A percentile compares a stretch with the other conserved stretches of the same genome.
These are phyloP conservation scores for Scalesia atractyloides DNA, from an alignment of 129 eudicot species.

Conservation along the genomic window DNA sequence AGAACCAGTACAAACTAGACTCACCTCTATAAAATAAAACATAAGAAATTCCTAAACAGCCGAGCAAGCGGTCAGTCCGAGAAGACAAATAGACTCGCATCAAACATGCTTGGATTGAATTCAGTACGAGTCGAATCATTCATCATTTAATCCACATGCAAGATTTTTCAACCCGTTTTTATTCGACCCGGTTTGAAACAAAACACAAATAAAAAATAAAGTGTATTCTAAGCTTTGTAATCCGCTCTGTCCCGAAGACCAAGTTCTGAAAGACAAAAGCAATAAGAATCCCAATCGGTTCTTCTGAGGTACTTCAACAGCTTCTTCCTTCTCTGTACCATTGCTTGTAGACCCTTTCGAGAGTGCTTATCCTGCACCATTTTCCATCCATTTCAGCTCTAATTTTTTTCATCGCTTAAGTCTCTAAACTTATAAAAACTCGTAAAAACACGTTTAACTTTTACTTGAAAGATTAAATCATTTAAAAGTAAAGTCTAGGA, in stretches of 20 bases:
- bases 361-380: slow-evolving; percentile 84
- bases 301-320: slow-evolving; percentile 78
- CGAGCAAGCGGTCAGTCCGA: no score
- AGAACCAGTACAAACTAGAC: neutral
- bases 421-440: neutral
- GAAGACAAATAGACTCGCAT: neutral
- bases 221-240: slow-evolving; percentile 48
- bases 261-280: slow-evolving; percentile 84
- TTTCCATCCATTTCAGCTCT: neutral
- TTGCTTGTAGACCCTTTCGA: slow-evolving; percentile 74
- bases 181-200: neutral
- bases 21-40: neutral
- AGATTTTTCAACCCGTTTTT: neutral
- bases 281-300: slow-evolving; percentile 94
- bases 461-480: neutral
- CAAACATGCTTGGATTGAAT: neutral
- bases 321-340: slow-evolving; percentile 84
- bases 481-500: neutral
- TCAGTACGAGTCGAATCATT: neutral
- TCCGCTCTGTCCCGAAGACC: slow-evolving; percentile 86
- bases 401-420: no score
- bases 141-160: neutral
- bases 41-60: neutral
- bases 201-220: neutral
- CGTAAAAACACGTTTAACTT: neutral